Percentiles rank a stretch among this genome's conserved stretches.
phyloP scores from a whole-genome alignment of 768 basidiomycete genomes.

The Basidioascus undulatus region DNA sequence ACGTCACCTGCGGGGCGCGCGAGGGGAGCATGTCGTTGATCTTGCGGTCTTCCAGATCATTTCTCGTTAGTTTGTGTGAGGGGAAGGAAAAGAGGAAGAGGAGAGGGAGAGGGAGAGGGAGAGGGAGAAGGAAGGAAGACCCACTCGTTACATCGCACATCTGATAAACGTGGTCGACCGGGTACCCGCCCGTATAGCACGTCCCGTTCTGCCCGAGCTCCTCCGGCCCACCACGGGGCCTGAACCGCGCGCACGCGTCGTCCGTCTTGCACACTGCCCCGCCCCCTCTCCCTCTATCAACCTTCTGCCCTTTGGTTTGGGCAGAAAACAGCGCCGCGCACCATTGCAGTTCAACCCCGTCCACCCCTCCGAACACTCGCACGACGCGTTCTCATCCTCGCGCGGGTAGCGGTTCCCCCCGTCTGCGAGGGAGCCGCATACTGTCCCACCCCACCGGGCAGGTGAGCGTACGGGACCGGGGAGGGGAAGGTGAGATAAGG shows the following conservation, averaged over 20 bases:
- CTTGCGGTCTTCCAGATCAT: conserved; percentile 59
- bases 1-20: conserved; percentile 85
- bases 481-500: conserved; percentile 9
- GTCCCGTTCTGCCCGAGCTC: conserved; percentile 40
- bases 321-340: conserved; percentile 18
- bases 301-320: no score
- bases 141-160: conserved; percentile 95
- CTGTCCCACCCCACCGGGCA: no score
- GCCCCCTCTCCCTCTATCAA: no score
- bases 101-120: neutral
- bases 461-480: conserved; percentile 1
- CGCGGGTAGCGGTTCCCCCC: conserved; percentile 63
- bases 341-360: conserved; percentile 93
- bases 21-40: conserved; percentile 82
- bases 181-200: conserved; percentile 79
- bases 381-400: conserved; percentile 41
- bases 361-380: conserved; percentile 89
- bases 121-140: conserved; percentile 15
- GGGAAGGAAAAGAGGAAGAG: neutral
- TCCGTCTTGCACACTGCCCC: conserved; percentile 59
- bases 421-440: conserved; percentile 83
- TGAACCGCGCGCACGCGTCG: conserved; percentile 34
- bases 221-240: conserved; percentile 10
- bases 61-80: neutral
- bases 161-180: conserved; percentile 85